Evolutionary conservation across 2,329 filamentous ascomycete genomes (phyloP).

Genomic region (Chalaropsis thielavioides): DNA sequence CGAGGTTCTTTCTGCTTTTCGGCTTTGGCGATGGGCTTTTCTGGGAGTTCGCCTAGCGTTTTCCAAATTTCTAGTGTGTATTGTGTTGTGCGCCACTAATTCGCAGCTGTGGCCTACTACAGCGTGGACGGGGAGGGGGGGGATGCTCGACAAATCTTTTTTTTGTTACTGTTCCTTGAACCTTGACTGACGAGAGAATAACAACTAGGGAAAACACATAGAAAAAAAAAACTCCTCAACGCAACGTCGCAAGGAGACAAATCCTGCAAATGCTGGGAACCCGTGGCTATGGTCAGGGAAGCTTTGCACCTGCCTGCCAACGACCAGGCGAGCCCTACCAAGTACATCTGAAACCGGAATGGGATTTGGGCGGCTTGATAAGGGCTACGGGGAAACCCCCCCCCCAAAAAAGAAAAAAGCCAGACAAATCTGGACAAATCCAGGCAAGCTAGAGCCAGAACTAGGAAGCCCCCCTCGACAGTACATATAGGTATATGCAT

Average conservation of each 20-base stretch:
- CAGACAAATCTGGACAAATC: not conserved
- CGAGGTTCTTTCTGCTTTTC: not conserved
- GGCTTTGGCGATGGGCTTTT: not conserved
- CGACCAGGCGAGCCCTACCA: not conserved
- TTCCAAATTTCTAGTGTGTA: constrained; percentile 4
- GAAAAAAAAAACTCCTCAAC: not conserved
- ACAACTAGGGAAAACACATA: not conserved
- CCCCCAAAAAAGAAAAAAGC: too few species aligned
- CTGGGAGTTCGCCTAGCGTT: not conserved
- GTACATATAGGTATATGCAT: not conserved
- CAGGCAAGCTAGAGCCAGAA: too few species aligned
- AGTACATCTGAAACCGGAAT: not conserved
- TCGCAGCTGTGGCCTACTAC: not conserved
- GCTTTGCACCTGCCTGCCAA: not conserved
- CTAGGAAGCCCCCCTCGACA: too few species aligned
- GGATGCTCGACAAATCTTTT: not conserved
- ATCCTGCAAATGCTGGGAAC: not conserved
- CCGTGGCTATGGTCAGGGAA: not conserved
- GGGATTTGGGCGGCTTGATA: not conserved
- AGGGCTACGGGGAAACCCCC: not conserved
- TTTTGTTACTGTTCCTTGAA: not conserved
- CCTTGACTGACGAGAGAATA: not conserved
- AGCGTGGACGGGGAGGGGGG: not conserved
- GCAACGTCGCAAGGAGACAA: not conserved
- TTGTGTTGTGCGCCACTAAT: not conserved